Evolutionary conservation across 2,329 filamentous ascomycete genomes (phyloP).

Genomic region (Raffaelea deltoideospora): DNA sequence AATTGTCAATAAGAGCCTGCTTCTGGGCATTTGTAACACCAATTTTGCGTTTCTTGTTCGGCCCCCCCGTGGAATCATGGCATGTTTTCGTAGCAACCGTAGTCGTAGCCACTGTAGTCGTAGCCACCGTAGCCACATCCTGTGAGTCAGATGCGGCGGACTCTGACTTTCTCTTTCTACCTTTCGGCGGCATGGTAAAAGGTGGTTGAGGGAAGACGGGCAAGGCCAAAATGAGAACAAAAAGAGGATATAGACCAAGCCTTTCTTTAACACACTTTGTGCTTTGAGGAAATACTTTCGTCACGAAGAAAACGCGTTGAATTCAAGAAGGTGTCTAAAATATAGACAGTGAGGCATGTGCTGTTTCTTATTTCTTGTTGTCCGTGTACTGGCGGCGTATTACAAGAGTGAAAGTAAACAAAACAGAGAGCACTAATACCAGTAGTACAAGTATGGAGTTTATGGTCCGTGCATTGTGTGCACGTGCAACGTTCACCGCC

Average conservation of each 20-base stretch:
- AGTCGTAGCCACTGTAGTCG: slow-evolving; percentile 7
- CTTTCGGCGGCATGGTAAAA: slow-evolving; percentile 29
- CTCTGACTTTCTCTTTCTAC: slow-evolving; percentile 30
- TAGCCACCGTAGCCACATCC: slow-evolving; percentile 10
- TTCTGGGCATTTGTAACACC: slow-evolving; percentile 60
- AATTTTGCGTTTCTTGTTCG: slow-evolving; percentile 44
- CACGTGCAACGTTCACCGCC: slow-evolving; percentile 5
- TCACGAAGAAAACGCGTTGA: too few species aligned
- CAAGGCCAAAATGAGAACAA: too few species aligned
- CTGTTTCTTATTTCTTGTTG: too few species aligned
- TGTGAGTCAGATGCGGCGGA: slow-evolving; percentile 14
- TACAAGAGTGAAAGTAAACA: too few species aligned
- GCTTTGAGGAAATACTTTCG: too few species aligned
- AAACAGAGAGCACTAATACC: too few species aligned
- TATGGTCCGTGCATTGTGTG: slow-evolving; percentile 8
- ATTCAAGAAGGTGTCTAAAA: too few species aligned
- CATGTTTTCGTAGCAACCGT: slow-evolving; percentile 18
- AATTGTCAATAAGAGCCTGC: slow-evolving; percentile 73
- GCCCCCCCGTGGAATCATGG: slow-evolving; percentile 34
- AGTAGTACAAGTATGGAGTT: too few species aligned
- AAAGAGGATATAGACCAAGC: too few species aligned
- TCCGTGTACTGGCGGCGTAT: too few species aligned
- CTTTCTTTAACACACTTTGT: too few species aligned
- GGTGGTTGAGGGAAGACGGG: not conserved
- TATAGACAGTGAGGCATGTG: too few species aligned